Conservation (phyloP, 2,329 filamentous ascomycete genomes). For the Colletotrichum simmondsii region DNA sequence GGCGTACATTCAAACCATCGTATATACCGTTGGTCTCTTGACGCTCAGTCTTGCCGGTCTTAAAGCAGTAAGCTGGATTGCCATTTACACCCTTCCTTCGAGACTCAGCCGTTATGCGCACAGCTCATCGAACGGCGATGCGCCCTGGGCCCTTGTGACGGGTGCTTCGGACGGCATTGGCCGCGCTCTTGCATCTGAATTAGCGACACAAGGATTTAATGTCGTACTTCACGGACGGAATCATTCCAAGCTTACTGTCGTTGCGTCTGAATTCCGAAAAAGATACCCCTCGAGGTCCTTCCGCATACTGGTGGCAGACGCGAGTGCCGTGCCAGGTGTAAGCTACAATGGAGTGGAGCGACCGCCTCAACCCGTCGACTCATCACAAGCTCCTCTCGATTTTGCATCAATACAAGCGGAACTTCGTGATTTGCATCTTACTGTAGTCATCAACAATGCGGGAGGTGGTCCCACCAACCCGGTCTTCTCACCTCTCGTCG, state of each 20-base stretch:
- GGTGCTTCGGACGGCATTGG: neutral
- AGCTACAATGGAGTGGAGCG: neutral
- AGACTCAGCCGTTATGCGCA: neutral
- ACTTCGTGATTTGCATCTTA: constrained; percentile 53
- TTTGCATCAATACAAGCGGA: neutral
- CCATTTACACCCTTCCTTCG: neutral
- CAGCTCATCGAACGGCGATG: neutral
- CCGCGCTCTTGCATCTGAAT: neutral
- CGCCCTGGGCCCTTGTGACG: neutral
- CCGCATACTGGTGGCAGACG: neutral
- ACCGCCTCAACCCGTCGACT: neutral
- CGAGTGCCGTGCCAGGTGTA: neutral
- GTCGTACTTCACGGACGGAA: neutral
- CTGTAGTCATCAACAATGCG: constrained; percentile 67
- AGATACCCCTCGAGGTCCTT: neutral
- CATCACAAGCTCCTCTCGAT: neutral
- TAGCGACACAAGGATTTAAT: neutral
- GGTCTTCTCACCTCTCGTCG: constrained; percentile 48
- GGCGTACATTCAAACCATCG: neutral
- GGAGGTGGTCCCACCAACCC: constrained; percentile 51
- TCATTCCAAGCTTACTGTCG: neutral
- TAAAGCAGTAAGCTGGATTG: neutral
- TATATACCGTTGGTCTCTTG: neutral
- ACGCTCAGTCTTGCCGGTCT: neutral
- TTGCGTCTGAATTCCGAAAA: neutral